Conservation (phyloP, 1,139 yeast genomes). For the Hansenula lynferdii region DNA sequence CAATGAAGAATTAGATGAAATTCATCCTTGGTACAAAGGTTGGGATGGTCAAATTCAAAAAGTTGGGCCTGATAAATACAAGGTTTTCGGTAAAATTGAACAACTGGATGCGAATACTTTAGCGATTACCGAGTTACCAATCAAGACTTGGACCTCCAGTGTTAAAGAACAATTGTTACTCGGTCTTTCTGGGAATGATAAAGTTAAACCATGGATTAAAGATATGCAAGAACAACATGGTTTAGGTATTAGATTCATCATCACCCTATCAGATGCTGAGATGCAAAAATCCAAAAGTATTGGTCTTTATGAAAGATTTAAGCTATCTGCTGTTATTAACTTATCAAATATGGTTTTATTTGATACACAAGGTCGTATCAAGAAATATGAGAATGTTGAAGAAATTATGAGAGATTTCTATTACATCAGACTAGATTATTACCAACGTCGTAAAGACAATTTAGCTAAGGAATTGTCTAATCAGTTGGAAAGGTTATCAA, state of each 20-base stretch:
- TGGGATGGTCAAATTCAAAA: slow-evolving; percentile 85
- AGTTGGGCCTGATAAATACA: slow-evolving; percentile 60
- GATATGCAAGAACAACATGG: slow-evolving; percentile 96
- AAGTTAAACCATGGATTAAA: slow-evolving; percentile 78
- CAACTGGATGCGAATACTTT: slow-evolving; percentile 75
- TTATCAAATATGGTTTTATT: slow-evolving; percentile 93
- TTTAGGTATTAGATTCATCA: slow-evolving; percentile 69
- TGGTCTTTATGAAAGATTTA: slow-evolving; percentile 83
- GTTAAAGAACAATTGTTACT: slow-evolving; percentile 79
- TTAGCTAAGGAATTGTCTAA: slow-evolving; percentile 66
- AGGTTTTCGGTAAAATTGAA: slow-evolving; percentile 74
- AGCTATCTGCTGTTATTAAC: slow-evolving; percentile 62
- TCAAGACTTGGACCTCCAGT: slow-evolving; percentile 87
- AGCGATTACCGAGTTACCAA: slow-evolving; percentile 91
- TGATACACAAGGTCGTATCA: slow-evolving; percentile 85
- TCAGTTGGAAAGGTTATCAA: slow-evolving; percentile 66
- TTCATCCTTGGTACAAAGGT: slow-evolving; percentile 95
- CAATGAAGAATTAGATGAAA: slow-evolving; percentile 63
- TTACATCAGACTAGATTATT: slow-evolving; percentile 80
- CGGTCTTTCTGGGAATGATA: slow-evolving; percentile 72
- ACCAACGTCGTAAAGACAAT: slow-evolving; percentile 86
- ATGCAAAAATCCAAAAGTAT: slow-evolving; percentile 72
- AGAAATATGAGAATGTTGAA: slow-evolving; percentile 67
- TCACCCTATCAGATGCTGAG: slow-evolving; percentile 70
- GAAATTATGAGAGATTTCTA: slow-evolving; percentile 84